Base-by-base conservation (phyloP, 495 filamentous ascomycete species). In the Aspergillus affinis region DNA sequence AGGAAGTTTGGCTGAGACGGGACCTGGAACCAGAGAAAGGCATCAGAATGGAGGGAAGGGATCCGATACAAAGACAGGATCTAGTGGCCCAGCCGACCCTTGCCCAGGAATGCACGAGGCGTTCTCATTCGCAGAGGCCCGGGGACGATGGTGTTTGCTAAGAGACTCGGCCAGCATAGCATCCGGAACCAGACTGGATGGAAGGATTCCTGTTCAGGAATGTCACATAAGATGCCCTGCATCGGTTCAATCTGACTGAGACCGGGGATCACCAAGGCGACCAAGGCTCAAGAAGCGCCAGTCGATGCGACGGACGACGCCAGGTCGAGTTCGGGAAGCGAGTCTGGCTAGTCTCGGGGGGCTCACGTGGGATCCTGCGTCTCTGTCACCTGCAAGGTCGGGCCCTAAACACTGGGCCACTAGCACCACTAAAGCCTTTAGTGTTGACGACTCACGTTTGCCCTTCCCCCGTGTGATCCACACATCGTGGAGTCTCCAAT, bases 1-100 rank as follows among this genome's bases (percentile, higher is more conserved):
- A 26, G 55, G 57, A 49, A 26, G 10, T 57, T 45, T 46, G 23
- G 50, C 55, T 55, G 55, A 57, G 7, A 36, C 29, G 36, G 50
- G 54, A 57, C 47, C 48, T 50, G 48, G 29, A 52, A 26, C 30
- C 48, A 12, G 49, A 57, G 13, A 54, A 27, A 41, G 50, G 48
- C 59, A 47, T 51, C 45, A 60, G 41, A 57, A 41, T 27, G 23
- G 26, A 27, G 21, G 18, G 49, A 51, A 15, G 26, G 50, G 50
- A 52, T 21, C 17, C 18, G 21, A 48, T 48, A 19, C 47, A 48
- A 26, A 49, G 47, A 49, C 6, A 21, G 47, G 18, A n/a, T 21
- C 12, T 51, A 52, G 50, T 27, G 50, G 21, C 21, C 21, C 10
- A 27, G 50, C 1, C 50, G 50, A 27, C 21, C 26, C 23, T n/a